These are phyloP conservation scores for Trypanosoma theileri DNA, from an alignment of 208 protist genomes.

Conservation along the genomic window DNA sequence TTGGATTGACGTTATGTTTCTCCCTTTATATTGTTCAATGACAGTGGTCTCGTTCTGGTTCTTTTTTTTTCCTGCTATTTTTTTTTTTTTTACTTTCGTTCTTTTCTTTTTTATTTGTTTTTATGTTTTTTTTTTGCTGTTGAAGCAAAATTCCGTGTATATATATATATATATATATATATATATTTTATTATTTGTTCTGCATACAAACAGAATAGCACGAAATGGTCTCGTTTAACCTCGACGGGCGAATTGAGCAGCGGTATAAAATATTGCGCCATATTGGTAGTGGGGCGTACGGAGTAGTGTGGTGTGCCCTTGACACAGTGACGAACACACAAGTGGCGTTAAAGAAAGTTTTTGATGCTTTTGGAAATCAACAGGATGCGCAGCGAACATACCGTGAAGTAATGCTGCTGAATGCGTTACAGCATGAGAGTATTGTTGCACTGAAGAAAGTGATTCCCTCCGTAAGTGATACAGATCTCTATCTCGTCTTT, in stretches of 20 bases:
- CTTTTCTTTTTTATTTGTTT: slow-evolving; percentile 5
- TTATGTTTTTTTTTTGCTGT: neutral
- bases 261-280: slow-evolving; percentile 93
- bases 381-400: slow-evolving; percentile 94
- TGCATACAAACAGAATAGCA: neutral
- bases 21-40: too few species aligned
- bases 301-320: slow-evolving; percentile 94
- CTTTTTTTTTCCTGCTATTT: too few species aligned
- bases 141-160: slow-evolving; percentile 1
- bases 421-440: slow-evolving; percentile 84
- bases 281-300: slow-evolving; percentile 95
- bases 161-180: slow-evolving; percentile 6
- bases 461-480: slow-evolving; percentile 95
- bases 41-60: too few species aligned
- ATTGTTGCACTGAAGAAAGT: slow-evolving; percentile 95
- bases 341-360: slow-evolving; percentile 97
- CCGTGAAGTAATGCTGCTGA: slow-evolving; percentile 96
- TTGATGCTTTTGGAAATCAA: slow-evolving; percentile 95
- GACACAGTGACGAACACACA: slow-evolving; percentile 80
- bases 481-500: slow-evolving; percentile 98
- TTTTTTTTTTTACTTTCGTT: neutral
- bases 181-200: slow-evolving; percentile 6
- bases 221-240: slow-evolving; percentile 70
- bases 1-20: too few species aligned
- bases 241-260: slow-evolving; percentile 92